A percentile compares a stretch with the other conserved stretches of the same genome.
These are phyloP conservation scores for Tulasnella sp. DNA, from an alignment of 768 basidiomycete genomes.

Conservation along the genomic window DNA sequence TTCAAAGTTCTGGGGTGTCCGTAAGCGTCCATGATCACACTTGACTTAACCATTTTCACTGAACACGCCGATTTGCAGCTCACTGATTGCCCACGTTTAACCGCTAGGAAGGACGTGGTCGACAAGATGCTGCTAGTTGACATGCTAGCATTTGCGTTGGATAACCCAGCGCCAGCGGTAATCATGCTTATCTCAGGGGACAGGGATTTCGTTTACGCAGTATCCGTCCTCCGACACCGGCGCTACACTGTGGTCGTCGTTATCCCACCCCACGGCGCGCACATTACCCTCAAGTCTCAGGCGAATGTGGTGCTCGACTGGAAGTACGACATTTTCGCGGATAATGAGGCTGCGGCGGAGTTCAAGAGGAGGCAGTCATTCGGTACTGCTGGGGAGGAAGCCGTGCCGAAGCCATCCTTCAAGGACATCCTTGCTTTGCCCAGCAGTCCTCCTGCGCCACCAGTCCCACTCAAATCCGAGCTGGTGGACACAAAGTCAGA, in stretches of 20 bases:
- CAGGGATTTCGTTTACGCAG: slow-evolving; percentile 52
- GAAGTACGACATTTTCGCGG: slow-evolving; percentile 15
- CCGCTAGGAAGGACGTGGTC: slow-evolving; percentile 28
- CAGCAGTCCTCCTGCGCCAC: no score
- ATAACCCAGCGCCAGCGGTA: slow-evolving; percentile 42
- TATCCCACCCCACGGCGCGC: slow-evolving; percentile 23
- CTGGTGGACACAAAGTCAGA: no score
- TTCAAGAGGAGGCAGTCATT: background rate
- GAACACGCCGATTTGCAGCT: slow-evolving; percentile 24
- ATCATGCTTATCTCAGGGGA: slow-evolving; percentile 56
- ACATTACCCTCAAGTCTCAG: slow-evolving; percentile 13
- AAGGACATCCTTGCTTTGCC: no score
- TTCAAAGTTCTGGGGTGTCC: slow-evolving; percentile 41
- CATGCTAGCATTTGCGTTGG: slow-evolving; percentile 54
- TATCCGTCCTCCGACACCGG: slow-evolving; percentile 46
- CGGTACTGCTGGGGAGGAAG: background rate
- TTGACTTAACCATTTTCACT: slow-evolving; percentile 30
- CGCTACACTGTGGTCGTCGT: slow-evolving; percentile 45
- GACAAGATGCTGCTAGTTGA: slow-evolving; percentile 52
- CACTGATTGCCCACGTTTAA: slow-evolving; percentile 15
- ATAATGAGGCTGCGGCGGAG: background rate
- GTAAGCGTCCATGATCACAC: slow-evolving; percentile 27
- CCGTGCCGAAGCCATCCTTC: no score
- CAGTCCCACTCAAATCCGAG: no score
- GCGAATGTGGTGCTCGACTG: slow-evolving; percentile 12